Evolutionary conservation across 164 flowering plant species (phyloP), one percentile per base, ranked within the genome.

Genomic region (Annona squamosa): DNA sequence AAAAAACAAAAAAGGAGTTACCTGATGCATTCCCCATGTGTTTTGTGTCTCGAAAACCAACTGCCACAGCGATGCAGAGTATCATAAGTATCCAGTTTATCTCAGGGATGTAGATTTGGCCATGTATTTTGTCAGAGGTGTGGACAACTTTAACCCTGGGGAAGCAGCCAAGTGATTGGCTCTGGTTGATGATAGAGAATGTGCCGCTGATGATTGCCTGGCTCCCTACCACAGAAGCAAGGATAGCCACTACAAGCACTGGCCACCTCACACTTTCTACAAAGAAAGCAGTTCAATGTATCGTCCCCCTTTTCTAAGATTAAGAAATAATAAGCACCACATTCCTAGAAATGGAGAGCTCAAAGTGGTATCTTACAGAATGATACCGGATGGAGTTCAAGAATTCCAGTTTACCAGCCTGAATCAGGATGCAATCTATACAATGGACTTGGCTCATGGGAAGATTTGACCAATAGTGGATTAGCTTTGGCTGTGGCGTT

Each of bases 201-300:
- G 98, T 91, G 46, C 98, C 98, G 45, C 98, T 93, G 83, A 93
- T 93, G 73, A 93, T 93, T 41, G 98, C 98, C 82, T 93, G 98
- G 83, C 98, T 91, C 75, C 98, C 98, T 59, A 93, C 98, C 48
- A 93, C 97, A n/a, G 98, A 88, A 71, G 98, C 98, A 72, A 93
- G 91, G 69, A 93, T 91, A 17, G 98, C 98, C 7, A 93, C 63
- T 42, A 84, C 56, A 67, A 93, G 85, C 74, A 93, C 93, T 1
- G 97, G 98, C 95, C 93, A 89, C 79, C 91, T 84, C 65, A 93
- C 87, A 63, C 72, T 76, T 68, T 85, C 98, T 93, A 90, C 73
- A 75, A 48, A 47, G 13, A 41, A 46, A 79, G 71, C 47, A 69
- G 2, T 52, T 65, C 17, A 63, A 63, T 48, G 41, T 26, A 63